Percentiles rank a stretch among this genome's conserved stretches.
phyloP scores from a whole-genome alignment of 768 basidiomycete species.

The Suillus paluster region DNA sequence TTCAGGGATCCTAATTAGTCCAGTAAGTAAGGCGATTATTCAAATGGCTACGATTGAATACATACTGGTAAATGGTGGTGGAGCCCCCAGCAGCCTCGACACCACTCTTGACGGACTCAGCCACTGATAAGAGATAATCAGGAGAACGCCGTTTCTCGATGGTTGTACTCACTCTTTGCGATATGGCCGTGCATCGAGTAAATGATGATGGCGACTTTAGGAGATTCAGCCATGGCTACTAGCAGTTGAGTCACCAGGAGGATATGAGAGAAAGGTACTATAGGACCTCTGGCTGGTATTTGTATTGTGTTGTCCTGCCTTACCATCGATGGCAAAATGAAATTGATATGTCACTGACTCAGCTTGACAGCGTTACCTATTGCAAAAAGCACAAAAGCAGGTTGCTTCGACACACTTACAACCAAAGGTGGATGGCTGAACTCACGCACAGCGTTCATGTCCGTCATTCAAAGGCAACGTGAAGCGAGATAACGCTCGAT shows the following conservation, averaged over 20 bases:
- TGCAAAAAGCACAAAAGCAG: constrained; percentile 7
- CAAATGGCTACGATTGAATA: constrained; percentile 6
- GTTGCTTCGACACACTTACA: background rate
- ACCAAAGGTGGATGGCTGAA: constrained; percentile 12
- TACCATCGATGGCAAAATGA: too few relatives aligned
- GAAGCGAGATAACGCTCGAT: background rate
- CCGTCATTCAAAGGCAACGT: background rate
- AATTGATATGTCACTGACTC: constrained; percentile 8
- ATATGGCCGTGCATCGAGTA: constrained; percentile 81
- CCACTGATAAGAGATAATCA: constrained; percentile 49
- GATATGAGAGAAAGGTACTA: constrained; percentile 1
- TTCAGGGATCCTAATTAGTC: constrained; percentile 65
- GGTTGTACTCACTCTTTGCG: constrained; percentile 53
- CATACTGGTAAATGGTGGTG: constrained; percentile 60
- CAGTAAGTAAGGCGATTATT: background rate
- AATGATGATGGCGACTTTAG: constrained; percentile 71
- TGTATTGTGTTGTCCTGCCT: constrained; percentile 14
- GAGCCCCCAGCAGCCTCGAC: constrained; percentile 52
- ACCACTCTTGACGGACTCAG: constrained; percentile 53
- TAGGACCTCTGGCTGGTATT: too few relatives aligned
- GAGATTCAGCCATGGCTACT: constrained; percentile 46
- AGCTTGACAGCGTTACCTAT: background rate
- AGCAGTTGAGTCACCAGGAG: constrained; percentile 5
- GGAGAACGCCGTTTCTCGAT: constrained; percentile 5
- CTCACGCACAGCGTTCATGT: constrained; percentile 8